Evolutionary conservation across 2,329 filamentous ascomycete species (phyloP), one percentile per base, ranked within the genome.

Genomic region (Venturia pyrina): DNA sequence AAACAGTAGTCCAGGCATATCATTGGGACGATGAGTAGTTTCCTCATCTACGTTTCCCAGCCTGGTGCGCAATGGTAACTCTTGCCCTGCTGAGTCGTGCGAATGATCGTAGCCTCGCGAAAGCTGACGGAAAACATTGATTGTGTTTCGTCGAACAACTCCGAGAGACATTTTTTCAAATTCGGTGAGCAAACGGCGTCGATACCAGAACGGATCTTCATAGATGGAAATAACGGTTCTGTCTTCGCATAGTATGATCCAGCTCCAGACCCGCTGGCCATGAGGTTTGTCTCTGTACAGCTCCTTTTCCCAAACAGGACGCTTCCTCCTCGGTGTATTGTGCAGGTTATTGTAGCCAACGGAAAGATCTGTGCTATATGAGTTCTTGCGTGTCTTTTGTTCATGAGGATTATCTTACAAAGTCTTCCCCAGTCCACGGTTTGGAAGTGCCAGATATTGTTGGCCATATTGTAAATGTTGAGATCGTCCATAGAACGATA

Each of bases 381-480:
- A 65, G 50, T 53, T 24, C 37, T 62, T n/a, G 21, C 24, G 5
- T 19, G 15, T 43, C 21, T 32, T 37, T 60, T 37, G 67, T 66
- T 43, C 1, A 34, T 13, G 7, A 19, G 64, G 48, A 28, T 56
- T 46, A 32, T 21, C 79, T 70, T 77, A 86, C 88, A 90, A 73
- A 80, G 81, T 19, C 81, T 77, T 0, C 88, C 89, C 73, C 87
- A 84, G 70, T 92, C 89, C 17, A 90, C 83, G 0, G 88, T 88
- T 17, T 86, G 87, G 74, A 89, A 92, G 73, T 91, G 89, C 80
- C 88, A 88, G n/a, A 90, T 87, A 65, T 87, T 83, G 68, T 89
- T 82, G 6, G 88, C 83, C 53, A 91, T 80, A 40, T 84, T 78
- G 62, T 85, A 83, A 66, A 85, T 81, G 1, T 82, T 82, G 5